Evolutionary conservation across 441 rosid genomes (phyloP), one percentile per base, ranked within the genome.

Genomic region (Euphorbia corollata): DNA sequence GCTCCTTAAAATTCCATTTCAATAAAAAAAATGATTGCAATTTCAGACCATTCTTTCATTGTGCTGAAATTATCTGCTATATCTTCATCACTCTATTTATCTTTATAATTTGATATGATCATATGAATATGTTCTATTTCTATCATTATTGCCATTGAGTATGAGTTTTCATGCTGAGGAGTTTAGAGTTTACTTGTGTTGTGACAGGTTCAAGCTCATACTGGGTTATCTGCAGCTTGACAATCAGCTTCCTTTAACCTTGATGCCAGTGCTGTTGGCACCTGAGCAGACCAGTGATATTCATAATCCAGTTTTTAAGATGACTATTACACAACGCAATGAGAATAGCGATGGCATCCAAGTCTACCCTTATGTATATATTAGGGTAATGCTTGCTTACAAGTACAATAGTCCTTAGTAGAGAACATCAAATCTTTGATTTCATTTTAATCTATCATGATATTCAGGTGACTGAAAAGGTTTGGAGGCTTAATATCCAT

Each of bases 261-360:
- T 90, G 76, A 87, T 90, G 97, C 99, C 98, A 8, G 98, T 95
- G 73, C 76, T 92, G 22, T 79, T 92, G 83, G 97, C 96, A 68
- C 93, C 99, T 62, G 98, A 90, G 74, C 86, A 87, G 79, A 73
- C 78, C 56, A 73, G 80, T 74, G 92, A 88, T 77, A 63, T 75
- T 71, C 86, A 85, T 68, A 94, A 90, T 81, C 98, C 99, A 30
- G 98, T 86, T 62, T 92, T 92, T 81, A 95, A 95, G 84, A 90
- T 85, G 91, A 92, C 97, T 57, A 71, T 95, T 65, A 95, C 95
- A 59, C 72, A 84, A 81, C 79, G 85, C 72, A 92, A 88, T 74
- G 95, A 83, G 77, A 89, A 82, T 80, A 75, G 83, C 61, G 95
- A 85, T 67, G 98, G 98, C 59, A 74, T 85, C 73, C 88, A 85